Conservation (phyloP, 2,329 filamentous ascomycete genomes). For the Hawksworthiomyces lignivorus region DNA sequence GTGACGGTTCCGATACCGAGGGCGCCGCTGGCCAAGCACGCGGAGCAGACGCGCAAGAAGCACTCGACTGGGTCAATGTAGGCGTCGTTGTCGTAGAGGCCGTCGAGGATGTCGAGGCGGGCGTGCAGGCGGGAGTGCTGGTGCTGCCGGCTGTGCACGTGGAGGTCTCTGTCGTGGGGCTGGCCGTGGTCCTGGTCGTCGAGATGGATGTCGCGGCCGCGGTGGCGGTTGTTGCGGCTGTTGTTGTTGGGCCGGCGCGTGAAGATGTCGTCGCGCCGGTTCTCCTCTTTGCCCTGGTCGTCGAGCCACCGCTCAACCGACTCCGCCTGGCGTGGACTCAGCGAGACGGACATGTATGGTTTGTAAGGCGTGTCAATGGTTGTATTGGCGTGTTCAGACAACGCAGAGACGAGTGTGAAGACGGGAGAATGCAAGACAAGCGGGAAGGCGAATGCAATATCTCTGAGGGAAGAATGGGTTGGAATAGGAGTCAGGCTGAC, state of each 20-base stretch:
- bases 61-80: constrained; percentile 5
- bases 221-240: not conserved
- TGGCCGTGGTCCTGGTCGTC: not conserved
- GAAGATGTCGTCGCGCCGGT: not conserved
- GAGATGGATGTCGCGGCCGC: not conserved
- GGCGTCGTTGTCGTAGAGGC: not conserved
- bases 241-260: not conserved
- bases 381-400: no score
- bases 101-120: not conserved
- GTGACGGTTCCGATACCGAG: constrained; percentile 10
- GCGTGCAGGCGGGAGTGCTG: constrained; percentile 2
- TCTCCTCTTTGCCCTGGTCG: not conserved
- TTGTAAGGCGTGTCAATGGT: no score
- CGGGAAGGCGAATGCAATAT: no score
- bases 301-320: constrained; percentile 11
- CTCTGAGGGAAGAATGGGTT: no score
- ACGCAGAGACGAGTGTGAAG: no score
- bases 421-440: no score
- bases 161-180: constrained; percentile 2
- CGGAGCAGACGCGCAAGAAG: constrained; percentile 9
- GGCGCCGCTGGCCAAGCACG: constrained; percentile 8
- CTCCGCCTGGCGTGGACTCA: constrained; percentile 4
- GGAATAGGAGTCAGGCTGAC: no score
- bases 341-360: constrained; percentile 1
- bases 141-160: constrained; percentile 1